phyloP scores from a whole-genome alignment of 2,329 filamentous ascomycete genomes.

The Teratosphaeria nubilosa region DNA sequence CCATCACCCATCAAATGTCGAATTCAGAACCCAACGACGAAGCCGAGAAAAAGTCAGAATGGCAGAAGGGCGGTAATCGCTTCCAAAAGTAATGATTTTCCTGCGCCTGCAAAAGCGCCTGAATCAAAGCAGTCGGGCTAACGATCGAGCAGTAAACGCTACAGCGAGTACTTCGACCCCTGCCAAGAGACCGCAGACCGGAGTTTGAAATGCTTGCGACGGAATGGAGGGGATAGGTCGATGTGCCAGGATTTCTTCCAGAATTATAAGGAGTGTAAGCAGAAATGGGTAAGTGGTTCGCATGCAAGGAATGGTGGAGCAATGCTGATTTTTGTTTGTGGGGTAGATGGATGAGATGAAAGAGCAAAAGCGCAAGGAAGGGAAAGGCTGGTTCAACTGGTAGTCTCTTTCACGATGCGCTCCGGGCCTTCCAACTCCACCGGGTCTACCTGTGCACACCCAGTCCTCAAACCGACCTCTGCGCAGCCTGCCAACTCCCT shows the following conservation, averaged over 20 bases:
- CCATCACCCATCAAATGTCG: conserved; percentile 2
- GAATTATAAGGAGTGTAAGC: conserved; percentile 93
- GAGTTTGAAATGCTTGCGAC: conserved; percentile 78
- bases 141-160: conserved; percentile 57
- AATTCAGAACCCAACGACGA: conserved; percentile 1
- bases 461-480: too few relatives aligned
- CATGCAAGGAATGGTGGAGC: not conserved
- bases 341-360: conserved; percentile 36
- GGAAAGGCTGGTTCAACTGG: conserved; percentile 22
- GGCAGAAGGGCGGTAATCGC: conserved; percentile 27
- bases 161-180: conserved; percentile 87
- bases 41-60: conserved; percentile 17
- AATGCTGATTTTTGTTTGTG: not conserved
- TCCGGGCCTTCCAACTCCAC: too few relatives aligned
- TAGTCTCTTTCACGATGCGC: not conserved
- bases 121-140: not conserved
- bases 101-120: not conserved
- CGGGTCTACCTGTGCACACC: too few relatives aligned
- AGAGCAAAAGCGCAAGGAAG: conserved; percentile 33
- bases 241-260: conserved; percentile 96
- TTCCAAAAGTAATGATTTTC: conserved; percentile 29
- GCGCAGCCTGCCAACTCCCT: too few relatives aligned
- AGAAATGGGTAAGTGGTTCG: conserved; percentile 64
- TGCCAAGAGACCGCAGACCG: conserved; percentile 83
- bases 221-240: conserved; percentile 76